Conservation (phyloP, 2,329 filamentous ascomycete species). For the Exophiala mesophila region DNA sequence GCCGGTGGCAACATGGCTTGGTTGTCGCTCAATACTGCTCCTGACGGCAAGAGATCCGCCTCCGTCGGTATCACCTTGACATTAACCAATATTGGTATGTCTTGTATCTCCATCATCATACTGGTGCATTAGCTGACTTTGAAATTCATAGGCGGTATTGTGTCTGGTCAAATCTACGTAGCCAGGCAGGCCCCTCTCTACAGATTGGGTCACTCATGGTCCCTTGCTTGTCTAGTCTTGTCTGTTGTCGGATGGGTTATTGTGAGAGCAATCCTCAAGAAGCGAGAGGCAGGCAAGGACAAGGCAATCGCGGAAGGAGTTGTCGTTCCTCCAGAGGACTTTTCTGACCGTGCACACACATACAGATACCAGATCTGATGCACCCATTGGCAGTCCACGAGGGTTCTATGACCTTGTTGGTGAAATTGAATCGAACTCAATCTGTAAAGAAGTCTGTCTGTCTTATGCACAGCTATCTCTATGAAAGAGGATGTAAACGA, state of each 20-base stretch:
- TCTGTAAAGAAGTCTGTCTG: no score
- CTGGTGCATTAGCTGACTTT: conserved; percentile 17
- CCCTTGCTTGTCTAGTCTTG: conserved; percentile 14
- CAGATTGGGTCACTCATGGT: conserved; percentile 19
- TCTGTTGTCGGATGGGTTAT: conserved; percentile 17
- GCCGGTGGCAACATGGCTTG: conserved; percentile 30
- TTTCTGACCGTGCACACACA: conserved; percentile 18
- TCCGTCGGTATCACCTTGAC: conserved; percentile 44
- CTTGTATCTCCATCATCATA: neutral
- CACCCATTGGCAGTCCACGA: no score
- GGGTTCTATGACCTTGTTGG: no score
- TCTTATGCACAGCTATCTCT: no score
- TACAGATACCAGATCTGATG: conserved; percentile 21
- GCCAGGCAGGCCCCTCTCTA: conserved; percentile 17
- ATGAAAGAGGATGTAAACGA: no score
- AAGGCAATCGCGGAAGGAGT: conserved; percentile 13
- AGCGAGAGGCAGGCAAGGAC: conserved; percentile 11
- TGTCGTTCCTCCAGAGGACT: conserved; percentile 14
- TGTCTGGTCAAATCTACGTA: conserved; percentile 33
- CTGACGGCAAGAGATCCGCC: conserved; percentile 30
- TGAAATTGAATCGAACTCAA: no score
- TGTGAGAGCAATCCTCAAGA: conserved; percentile 14
- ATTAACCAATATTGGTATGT: conserved; percentile 33
- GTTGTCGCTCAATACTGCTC: conserved; percentile 30
- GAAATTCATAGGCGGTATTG: conserved; percentile 42